A percentile compares a stretch with the other conserved stretches of the same genome.
phyloP scores from a whole-genome alignment of 306 rosid genomes.

The Gillenia trifoliata region DNA sequence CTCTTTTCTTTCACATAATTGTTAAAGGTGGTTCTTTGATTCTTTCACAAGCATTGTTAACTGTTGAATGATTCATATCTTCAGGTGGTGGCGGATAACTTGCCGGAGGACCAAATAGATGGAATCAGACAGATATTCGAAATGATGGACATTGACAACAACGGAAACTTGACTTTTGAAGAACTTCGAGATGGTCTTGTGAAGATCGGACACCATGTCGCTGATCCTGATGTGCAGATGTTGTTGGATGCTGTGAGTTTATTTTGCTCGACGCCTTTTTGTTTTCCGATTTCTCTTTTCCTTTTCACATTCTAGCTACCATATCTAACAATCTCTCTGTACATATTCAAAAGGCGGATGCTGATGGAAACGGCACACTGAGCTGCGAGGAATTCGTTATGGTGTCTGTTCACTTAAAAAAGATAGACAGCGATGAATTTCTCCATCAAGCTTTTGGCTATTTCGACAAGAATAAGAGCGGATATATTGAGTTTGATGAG shows the following conservation, averaged over 20 bases:
- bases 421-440: conserved; percentile 63
- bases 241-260: conserved; percentile 82
- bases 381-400: conserved; percentile 75
- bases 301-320: neutral
- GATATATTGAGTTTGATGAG: conserved; percentile 87
- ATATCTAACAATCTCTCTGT: neutral
- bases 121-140: conserved; percentile 57
- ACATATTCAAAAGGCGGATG: conserved; percentile 57
- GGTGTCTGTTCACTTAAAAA: conserved; percentile 65
- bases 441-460: conserved; percentile 66
- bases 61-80: neutral
- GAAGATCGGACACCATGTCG: conserved; percentile 56
- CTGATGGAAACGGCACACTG: conserved; percentile 78
- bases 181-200: conserved; percentile 81
- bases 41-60: neutral
- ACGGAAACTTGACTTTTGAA: conserved; percentile 70
- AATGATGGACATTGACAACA: conserved; percentile 81
- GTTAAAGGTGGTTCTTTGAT: neutral
- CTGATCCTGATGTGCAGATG: conserved; percentile 71
- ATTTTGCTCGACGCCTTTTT: neutral
- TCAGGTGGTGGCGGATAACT: conserved; percentile 85
- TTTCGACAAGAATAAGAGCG: conserved; percentile 75
- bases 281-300: neutral
- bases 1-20: neutral
- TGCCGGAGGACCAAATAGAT: conserved; percentile 72